These are phyloP conservation scores for Penicillium egyptiacum DNA, from an alignment of 495 filamentous ascomycete species.

Conservation along the genomic window DNA sequence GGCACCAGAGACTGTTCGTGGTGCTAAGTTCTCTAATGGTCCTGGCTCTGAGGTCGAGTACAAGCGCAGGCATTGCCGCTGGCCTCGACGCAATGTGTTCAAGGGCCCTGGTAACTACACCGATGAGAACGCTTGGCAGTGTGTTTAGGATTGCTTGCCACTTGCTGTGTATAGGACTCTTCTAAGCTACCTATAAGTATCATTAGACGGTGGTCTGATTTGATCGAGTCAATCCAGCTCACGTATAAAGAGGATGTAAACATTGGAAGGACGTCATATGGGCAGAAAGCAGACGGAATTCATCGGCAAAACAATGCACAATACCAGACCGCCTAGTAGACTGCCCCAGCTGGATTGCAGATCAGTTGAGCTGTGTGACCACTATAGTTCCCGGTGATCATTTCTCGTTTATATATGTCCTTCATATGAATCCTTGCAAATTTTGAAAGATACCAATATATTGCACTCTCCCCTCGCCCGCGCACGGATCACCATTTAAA, in stretches of 20 bases:
- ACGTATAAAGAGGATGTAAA: not conserved
- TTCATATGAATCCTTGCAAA: not conserved
- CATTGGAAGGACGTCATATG: slow-evolving; percentile 4
- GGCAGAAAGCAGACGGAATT: slow-evolving; percentile 17
- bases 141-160: slow-evolving; percentile 22
- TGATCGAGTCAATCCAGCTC: not conserved
- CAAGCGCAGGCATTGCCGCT: slow-evolving; percentile 43
- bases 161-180: not conserved
- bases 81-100: slow-evolving; percentile 39
- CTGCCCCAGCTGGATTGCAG: not conserved
- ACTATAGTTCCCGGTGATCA: not conserved
- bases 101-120: slow-evolving; percentile 43
- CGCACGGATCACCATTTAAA: slow-evolving; percentile 26
- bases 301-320: slow-evolving; percentile 7
- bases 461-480: slow-evolving; percentile 5
- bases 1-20: slow-evolving; percentile 53
- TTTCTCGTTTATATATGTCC: not conserved
- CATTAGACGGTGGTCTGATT: not conserved
- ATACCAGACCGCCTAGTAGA: slow-evolving; percentile 9
- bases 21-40: slow-evolving; percentile 53
- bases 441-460: not conserved
- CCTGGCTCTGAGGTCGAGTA: slow-evolving; percentile 34
- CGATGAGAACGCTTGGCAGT: slow-evolving; percentile 43
- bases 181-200: not conserved
- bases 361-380: slow-evolving; percentile 3